Evolutionary conservation across 2,329 filamentous ascomycete genomes (phyloP).

Genomic region (Diplodia sapinea): DNA sequence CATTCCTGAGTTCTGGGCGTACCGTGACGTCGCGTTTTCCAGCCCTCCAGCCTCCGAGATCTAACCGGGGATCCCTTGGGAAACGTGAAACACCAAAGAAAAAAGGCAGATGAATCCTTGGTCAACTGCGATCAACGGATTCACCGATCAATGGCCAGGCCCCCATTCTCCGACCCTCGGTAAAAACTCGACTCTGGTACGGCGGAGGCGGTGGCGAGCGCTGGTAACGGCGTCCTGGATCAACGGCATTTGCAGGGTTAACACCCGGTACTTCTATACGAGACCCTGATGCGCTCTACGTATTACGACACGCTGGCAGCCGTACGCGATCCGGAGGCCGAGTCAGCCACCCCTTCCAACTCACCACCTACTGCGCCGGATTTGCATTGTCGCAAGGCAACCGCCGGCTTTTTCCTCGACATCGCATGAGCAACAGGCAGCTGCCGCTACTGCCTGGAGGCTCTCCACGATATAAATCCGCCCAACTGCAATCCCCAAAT

Average conservation of each 20-base stretch:
- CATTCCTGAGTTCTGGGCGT: constrained; percentile 5
- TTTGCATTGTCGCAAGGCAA: neutral
- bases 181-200: neutral
- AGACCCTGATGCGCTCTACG: neutral
- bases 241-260: neutral
- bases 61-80: neutral
- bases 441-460: neutral
- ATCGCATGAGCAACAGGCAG: neutral
- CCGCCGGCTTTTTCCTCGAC: neutral
- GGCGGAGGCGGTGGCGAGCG: constrained; percentile 9
- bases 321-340: neutral
- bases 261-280: neutral
- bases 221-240: neutral
- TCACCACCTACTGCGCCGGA: neutral
- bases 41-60: constrained; percentile 1
- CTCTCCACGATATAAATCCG: neutral
- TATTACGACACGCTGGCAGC: neutral
- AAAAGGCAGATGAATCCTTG: neutral
- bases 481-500: neutral
- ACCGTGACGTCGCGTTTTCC: neutral
- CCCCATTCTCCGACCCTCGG: neutral
- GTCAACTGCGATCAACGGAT: neutral
- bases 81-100: neutral
- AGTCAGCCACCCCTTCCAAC: neutral
- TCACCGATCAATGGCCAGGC: neutral